Conservation (phyloP, 1,139 yeast genomes). For the Debaryomycetaceae sp. region DNA sequence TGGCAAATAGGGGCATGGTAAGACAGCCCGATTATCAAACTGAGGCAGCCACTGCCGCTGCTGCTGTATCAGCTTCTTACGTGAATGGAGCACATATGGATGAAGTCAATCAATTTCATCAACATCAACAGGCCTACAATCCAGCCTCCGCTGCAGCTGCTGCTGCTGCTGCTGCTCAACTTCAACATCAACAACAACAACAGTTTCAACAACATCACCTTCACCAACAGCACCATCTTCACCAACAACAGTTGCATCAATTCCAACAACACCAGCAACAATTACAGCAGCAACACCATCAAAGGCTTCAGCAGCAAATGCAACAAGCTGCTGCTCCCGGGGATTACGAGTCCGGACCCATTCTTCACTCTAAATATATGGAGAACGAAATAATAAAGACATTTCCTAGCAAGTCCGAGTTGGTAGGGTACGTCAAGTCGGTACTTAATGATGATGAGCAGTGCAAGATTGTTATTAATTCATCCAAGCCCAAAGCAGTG, state of each 20-base stretch:
- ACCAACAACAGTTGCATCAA: conserved; percentile 21
- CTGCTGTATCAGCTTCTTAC: conserved; percentile 15
- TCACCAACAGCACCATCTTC: conserved; percentile 28
- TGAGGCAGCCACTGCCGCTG: conserved; percentile 22
- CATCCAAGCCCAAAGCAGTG: conserved; percentile 49
- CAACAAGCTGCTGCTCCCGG: conserved; percentile 7
- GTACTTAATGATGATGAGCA: conserved; percentile 43
- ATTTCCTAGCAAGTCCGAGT: conserved; percentile 37
- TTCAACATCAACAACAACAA: conserved; percentile 21
- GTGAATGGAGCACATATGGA: conserved; percentile 14
- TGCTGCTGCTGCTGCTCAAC: conserved; percentile 19
- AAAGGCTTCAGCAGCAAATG: conserved; percentile 11
- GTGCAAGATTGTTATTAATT: conserved; percentile 47
- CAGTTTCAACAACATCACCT: conserved; percentile 30
- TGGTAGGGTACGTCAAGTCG: conserved; percentile 43
- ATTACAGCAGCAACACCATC: conserved; percentile 15
- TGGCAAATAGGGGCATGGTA: conserved; percentile 8
- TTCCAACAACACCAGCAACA: conserved; percentile 18
- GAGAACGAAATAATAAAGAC: conserved; percentile 49
- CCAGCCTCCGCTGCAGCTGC: conserved; percentile 18
- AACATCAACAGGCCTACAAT: conserved; percentile 22
- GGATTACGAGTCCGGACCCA: conserved; percentile 12
- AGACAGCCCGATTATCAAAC: conserved; percentile 14
- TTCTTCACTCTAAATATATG: conserved; percentile 27
- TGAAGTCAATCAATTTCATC: conserved; percentile 22